Base-by-base conservation (phyloP, 2,329 filamentous ascomycete genomes). In the Xylaria digitata region DNA sequence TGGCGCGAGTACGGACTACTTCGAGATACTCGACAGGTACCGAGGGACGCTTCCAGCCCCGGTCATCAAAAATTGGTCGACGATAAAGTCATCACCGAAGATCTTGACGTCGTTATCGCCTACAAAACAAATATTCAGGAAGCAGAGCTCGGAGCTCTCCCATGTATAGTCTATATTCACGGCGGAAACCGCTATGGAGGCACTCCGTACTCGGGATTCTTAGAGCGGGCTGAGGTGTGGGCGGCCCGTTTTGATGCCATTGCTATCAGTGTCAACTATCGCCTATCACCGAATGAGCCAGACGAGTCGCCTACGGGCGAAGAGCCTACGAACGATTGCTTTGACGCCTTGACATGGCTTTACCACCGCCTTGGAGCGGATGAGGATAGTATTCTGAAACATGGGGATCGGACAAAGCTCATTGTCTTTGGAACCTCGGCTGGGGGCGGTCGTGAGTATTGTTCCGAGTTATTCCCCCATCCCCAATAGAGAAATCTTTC, bases 151-250 rank as follows among this genome's bases (percentile, higher is more conserved):
- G 52, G 65, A 45, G 53, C 40, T 23, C 59, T 66, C 9, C 70
- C 70, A 23, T 71, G 70, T 46, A 65, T 71, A 62, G 69, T 71
- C 46, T 71, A 58, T 37, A 65, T 71, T 37, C 70, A 71, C 32
- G 70, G 70, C 3, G 70, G 70, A 17, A 21, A 52, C 21, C 68
- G 70, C 11, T 67, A 67, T 42, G 70, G 68, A 37, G 61, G 68
- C 45, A 71, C 57, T 1, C 65, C 63, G 2, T 71, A 69, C 42
- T 65, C 69, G 2, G 66, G 63, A 5, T 65, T 59, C 43, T 37
- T 67, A 32, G 60, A 63, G 17, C 53, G 64, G 37, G 70, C 61
- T 6, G 45, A 52, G 50, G 46, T 57, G 7, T 71, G 70, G 70
- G 50, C 54, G 9, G 37, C 19, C 9, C 30, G 49, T 17, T 53